phyloP scores from a whole-genome alignment of 1,284 basidiomycete species.

The Rhodofomes roseus region DNA sequence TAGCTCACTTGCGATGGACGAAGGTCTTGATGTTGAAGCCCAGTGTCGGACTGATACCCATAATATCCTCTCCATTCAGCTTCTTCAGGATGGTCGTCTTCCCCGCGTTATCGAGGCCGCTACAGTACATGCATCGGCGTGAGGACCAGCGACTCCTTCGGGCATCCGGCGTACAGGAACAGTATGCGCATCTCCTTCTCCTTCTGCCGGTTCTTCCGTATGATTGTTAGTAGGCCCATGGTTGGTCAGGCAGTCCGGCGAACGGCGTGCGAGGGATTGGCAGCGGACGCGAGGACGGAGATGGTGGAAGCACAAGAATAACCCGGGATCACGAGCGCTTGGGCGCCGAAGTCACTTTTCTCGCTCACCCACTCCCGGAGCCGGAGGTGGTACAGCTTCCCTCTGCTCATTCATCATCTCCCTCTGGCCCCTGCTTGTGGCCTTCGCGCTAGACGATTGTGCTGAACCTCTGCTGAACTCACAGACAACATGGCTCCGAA shows the following conservation, averaged over 20 bases:
- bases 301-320: constrained; percentile 1
- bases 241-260: neutral
- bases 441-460: neutral
- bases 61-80: constrained; percentile 88
- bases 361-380: neutral
- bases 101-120: constrained; percentile 98
- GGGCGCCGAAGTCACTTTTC: neutral
- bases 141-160: neutral
- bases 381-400: neutral
- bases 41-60: constrained; percentile 86
- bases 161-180: constrained; percentile 68
- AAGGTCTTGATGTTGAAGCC: constrained; percentile 99
- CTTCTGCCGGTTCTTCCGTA: constrained; percentile 93
- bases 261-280: neutral
- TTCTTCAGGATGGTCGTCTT: constrained; percentile 98
- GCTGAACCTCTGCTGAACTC: neutral
- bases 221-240: constrained; percentile 95
- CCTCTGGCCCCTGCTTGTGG: neutral
- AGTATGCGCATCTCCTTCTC: constrained; percentile 95
- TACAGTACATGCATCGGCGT: constrained; percentile 28
- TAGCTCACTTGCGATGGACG: constrained; percentile 77
- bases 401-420: neutral
- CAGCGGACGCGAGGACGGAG: neutral
- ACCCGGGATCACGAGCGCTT: neutral
- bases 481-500: constrained; percentile 74